Base-by-base conservation (phyloP, 1,139 yeast genomes). In the Kluyveromyces sp. region DNA sequence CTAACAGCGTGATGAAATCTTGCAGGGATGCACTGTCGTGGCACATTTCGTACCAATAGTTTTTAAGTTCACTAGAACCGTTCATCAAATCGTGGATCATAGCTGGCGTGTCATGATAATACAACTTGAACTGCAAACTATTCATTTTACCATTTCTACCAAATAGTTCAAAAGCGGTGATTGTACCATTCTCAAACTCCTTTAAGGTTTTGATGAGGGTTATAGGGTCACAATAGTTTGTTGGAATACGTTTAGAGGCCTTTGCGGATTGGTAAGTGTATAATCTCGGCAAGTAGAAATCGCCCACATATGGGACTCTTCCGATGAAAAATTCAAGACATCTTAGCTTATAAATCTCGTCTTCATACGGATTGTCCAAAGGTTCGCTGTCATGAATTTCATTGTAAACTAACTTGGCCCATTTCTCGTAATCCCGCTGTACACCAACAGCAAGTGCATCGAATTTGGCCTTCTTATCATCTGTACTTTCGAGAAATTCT, bases 31-130 rank as follows among this genome's bases (percentile, higher is more conserved):
- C 48, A 4, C 58, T 40, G 44, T 60, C 56, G 43, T 55, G 54
- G 33, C 64, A 60, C 57, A 60, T 54, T 41, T 60, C 65, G 44
- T 56, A 58, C 65, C 65, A 60, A 40, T 60, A 60, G 42, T 57
- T 57, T 3, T 44, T 43, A 4, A 35, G 15, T 6, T 47, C 46
- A 29, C 34, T 35, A 12, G 40, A 46, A 4, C 55, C 56, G 3
- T 49, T 45, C 17, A 43, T 38, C 9, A 45, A 36, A 44, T 60
- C 64, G 20, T 54, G 53, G 22, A 60, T 36, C 45, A 57, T 39
- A 12, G 56, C 45, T 9, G 61, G 61, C 1, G 62, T 54, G 45
- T 60, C 63, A 39, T 59, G 62, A 43, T 59, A 60, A 3, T 59
- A 44, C 11, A 60, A 39, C 39, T 60, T 60, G 38, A 60, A 60